Conservation (phyloP, 179 eudicot species). For the Beta lomatogona region DNA sequence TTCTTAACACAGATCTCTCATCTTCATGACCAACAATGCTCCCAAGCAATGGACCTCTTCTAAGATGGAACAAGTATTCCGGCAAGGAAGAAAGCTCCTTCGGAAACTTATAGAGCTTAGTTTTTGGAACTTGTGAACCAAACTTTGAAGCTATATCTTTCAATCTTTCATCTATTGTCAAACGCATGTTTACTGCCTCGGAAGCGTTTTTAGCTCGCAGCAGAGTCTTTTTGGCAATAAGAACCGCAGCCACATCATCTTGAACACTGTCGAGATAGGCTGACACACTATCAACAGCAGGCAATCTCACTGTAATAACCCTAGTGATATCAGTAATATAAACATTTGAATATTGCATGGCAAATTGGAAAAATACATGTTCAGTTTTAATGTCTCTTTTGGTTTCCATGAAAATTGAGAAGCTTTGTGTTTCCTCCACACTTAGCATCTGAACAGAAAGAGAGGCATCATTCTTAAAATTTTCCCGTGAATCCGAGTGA, state of each 20-base stretch:
- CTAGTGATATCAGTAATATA: slow-evolving; percentile 85
- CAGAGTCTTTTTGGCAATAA: slow-evolving; percentile 80
- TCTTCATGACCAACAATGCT: slow-evolving; percentile 92
- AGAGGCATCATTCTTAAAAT: slow-evolving; percentile 74
- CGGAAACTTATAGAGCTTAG: slow-evolving; percentile 82
- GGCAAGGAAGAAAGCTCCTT: slow-evolving; percentile 83
- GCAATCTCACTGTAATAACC: slow-evolving; percentile 80
- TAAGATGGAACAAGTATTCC: slow-evolving; percentile 84
- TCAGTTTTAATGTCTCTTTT: slow-evolving; percentile 67
- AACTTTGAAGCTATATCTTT: slow-evolving; percentile 76
- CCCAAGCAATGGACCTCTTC: slow-evolving; percentile 90
- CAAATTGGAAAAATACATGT: slow-evolving; percentile 75
- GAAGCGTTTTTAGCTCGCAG: slow-evolving; percentile 65
- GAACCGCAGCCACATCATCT: slow-evolving; percentile 88
- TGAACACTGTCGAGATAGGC: slow-evolving; percentile 85
- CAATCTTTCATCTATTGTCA: slow-evolving; percentile 80
- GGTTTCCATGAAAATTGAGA: slow-evolving; percentile 71
- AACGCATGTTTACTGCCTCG: slow-evolving; percentile 68
- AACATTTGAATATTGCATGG: slow-evolving; percentile 66
- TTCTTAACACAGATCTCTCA: slow-evolving; percentile 85
- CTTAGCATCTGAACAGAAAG: slow-evolving; percentile 74
- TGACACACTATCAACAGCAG: slow-evolving; percentile 84
- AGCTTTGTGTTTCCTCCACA: slow-evolving; percentile 88
- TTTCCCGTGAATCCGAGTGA: slow-evolving; percentile 63
- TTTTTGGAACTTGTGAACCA: slow-evolving; percentile 85